A percentile compares a stretch with the other conserved stretches of the same genome.
Conservation (phyloP, 1,284 basidiomycete species). For the Ceratobasidium sp. region DNA sequence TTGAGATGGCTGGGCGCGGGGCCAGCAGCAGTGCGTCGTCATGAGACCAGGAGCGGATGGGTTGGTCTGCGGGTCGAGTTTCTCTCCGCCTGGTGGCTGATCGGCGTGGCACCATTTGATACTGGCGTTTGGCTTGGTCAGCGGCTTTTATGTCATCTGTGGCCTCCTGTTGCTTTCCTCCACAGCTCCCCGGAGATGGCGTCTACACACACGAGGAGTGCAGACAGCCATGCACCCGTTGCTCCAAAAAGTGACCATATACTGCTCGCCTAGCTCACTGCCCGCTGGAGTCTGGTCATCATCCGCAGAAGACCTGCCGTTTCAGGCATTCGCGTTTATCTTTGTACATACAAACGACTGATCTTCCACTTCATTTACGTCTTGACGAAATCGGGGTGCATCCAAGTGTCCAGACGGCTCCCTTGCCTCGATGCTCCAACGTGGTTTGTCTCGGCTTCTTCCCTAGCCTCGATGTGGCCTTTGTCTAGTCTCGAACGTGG, state of each 20-base stretch:
- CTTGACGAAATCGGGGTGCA: slow-evolving; percentile 9
- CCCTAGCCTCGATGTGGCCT: slow-evolving; percentile 27
- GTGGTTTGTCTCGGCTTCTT: slow-evolving; percentile 36
- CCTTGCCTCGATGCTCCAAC: slow-evolving; percentile 38
- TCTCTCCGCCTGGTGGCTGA: neutral
- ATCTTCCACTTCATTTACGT: slow-evolving; percentile 31
- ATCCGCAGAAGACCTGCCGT: neutral
- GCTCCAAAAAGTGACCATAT: neutral
- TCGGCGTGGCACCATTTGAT: neutral
- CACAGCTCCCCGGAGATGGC: neutral
- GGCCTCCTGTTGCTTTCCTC: neutral
- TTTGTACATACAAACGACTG: slow-evolving; percentile 11
- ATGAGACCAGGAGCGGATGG: neutral
- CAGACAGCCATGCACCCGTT: neutral
- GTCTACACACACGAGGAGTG: neutral
- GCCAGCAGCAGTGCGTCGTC: neutral
- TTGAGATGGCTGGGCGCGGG: neutral
- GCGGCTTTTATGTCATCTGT: slow-evolving; percentile 21
- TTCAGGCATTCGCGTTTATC: slow-evolving; percentile 15
- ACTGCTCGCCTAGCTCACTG: neutral
- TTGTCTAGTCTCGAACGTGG: slow-evolving; percentile 40
- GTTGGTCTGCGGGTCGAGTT: neutral
- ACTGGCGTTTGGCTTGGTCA: slow-evolving; percentile 1
- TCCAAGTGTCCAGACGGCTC: slow-evolving; percentile 16
- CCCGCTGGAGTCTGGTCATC: slow-evolving; percentile 9